Base-by-base conservation (phyloP, 2,329 filamentous ascomycete species). In the Cadophora malorum region DNA sequence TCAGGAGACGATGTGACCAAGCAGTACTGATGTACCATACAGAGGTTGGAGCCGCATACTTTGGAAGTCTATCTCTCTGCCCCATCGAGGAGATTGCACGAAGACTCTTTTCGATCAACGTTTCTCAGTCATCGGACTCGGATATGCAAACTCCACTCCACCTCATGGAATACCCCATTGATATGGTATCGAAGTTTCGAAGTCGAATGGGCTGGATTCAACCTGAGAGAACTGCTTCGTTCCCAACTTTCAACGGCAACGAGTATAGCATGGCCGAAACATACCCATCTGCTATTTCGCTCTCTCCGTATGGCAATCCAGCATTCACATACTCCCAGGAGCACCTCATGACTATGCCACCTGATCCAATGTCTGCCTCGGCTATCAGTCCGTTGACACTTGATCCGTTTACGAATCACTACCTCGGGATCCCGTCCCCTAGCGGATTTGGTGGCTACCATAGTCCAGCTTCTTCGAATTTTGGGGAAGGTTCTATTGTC, bases 1-100 rank as follows among this genome's bases (percentile, higher is more conserved):
- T n/a, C 16, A 16, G 41, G 28, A n/a, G 14, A 47, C 45, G 21
- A 12, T 49, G 45, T 12, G 6, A 3, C 12, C 6, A 49, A 21
- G 4, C 45, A 21, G 45, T 49, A 49, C 45, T 49, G 21, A 49
- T 49, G 4, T 49, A 49, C 12, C n/a, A 49, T 47, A n/a, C n/a
- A 2, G 93, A 96, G 78, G 91, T 97, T 73, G 94, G 94, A 58
- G 91, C 93, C 23, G 91, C 93, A 60, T 97, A 97, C 79, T 94
- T 95, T 74, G 92, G 91, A 59, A 91, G 90, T 73, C 84, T 97
- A 72, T 90, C 92, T 19, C 86, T 97, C 56, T 84, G 86, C 1
- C 93, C 94, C 0, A 89, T 98, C 38, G 93, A 97, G 79, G 91
- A 96, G 77, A 97, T 97, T 75, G 89, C 93, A 56, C 87, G 88